Percentiles rank a stretch among this genome's conserved stretches.
Evolutionary conservation across 2,329 filamentous ascomycete genomes (phyloP).

Genomic region (Aspergillus eucalypticola): DNA sequence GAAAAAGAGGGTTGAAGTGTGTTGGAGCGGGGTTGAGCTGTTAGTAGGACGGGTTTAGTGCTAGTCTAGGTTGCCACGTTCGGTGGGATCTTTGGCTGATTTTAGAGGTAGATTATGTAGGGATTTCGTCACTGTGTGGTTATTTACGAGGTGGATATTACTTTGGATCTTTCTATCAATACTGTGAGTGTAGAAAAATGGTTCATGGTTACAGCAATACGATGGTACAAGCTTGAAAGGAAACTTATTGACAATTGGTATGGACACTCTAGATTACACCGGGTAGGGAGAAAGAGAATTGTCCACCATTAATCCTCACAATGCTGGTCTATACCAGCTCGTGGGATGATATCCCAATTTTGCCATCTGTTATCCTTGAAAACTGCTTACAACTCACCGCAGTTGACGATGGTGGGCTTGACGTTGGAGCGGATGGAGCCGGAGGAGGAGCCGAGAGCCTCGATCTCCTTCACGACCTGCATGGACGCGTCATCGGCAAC

Average conservation of each 20-base stretch:
- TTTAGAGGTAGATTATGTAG: no score
- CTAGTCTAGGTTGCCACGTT: background rate
- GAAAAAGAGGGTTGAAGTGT: no score
- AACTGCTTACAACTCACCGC: slow-evolving; percentile 48
- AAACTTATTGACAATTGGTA: slow-evolving; percentile 5
- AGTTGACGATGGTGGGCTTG: slow-evolving; percentile 57
- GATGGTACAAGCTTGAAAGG: no score
- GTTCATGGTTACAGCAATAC: no score
- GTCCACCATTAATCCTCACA: slow-evolving; percentile 10
- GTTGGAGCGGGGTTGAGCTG: no score
- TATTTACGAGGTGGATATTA: no score
- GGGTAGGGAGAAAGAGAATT: slow-evolving; percentile 19
- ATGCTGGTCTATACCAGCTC: background rate
- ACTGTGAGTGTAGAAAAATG: no score
- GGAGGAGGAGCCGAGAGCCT: slow-evolving; percentile 57
- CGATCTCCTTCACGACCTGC: slow-evolving; percentile 59
- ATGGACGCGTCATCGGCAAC: slow-evolving; percentile 58
- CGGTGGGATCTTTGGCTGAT: no score
- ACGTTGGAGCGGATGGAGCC: slow-evolving; percentile 54
- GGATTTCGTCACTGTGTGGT: no score
- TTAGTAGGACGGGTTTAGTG: no score
- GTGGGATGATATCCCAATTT: background rate
- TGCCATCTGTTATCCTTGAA: background rate
- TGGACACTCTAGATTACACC: slow-evolving; percentile 35
- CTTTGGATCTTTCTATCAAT: no score